These are phyloP conservation scores for Citrullus colocynthis DNA, from an alignment of 306 rosid genomes.

Conservation along the genomic window DNA sequence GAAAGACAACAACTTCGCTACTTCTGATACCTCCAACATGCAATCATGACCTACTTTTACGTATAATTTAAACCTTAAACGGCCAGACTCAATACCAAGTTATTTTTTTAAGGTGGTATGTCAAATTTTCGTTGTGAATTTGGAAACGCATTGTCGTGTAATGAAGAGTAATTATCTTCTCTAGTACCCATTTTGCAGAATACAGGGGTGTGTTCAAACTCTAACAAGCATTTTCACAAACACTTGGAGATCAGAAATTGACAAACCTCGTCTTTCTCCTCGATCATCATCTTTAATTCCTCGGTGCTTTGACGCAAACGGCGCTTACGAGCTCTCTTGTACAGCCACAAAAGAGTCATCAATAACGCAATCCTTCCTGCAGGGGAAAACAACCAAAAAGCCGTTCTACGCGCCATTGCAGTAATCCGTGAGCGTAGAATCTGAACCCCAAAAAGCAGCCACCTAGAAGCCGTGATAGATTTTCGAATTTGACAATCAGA, in stretches of 20 bases:
- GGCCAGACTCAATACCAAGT: background rate
- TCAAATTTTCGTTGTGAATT: background rate
- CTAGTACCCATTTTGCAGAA: background rate
- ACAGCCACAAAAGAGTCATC: conserved; percentile 31
- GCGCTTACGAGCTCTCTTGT: conserved; percentile 18
- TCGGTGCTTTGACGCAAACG: conserved; percentile 13
- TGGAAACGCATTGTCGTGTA: background rate
- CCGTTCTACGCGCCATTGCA: conserved; percentile 18
- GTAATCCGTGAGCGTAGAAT: conserved; percentile 33
- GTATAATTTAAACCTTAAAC: background rate
- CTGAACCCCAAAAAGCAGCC: conserved; percentile 27
- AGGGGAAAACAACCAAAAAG: conserved; percentile 21
- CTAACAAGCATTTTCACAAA: conserved; percentile 14
- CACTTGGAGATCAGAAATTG: background rate
- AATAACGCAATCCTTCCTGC: conserved; percentile 17
- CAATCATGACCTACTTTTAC: background rate
- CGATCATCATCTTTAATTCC: conserved; percentile 20
- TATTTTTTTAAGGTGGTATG: background rate
- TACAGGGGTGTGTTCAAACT: background rate
- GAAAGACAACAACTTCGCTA: background rate
- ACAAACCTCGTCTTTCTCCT: conserved; percentile 55
- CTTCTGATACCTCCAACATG: background rate
- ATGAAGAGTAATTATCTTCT: background rate
- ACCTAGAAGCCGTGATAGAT: conserved; percentile 9
- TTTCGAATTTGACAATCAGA: conserved; percentile 17